Base-by-base conservation (phyloP, 2,329 filamentous ascomycete genomes). In the Rhinocladiella similis region DNA sequence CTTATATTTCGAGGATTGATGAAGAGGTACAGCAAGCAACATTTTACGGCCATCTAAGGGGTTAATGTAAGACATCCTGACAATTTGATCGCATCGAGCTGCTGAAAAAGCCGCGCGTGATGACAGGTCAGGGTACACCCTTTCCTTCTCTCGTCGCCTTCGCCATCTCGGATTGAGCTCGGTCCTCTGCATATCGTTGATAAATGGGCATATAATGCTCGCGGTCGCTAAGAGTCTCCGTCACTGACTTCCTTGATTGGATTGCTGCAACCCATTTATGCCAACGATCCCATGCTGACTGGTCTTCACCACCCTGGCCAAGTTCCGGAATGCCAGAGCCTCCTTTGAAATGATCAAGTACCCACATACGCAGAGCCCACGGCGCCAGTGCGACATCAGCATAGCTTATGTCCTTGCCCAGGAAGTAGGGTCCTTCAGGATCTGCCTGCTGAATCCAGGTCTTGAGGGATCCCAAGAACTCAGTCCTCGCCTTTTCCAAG, bases 261-360 rank as follows among this genome's bases (percentile, higher is more conserved):
- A 89, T 73, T 0, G 84, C 87, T 50, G 76, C 75, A 38, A 80
- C 71, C 87, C 87, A 93, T 53, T 68, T 76, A 63, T 79, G 75
- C 84, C 87, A 92, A 46, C 88, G 76, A 46, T 66, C 71, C 89
- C 87, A 91, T 2, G 80, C 67, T 36, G 70, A 69, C 48, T 83
- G 82, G 36, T 88, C 82, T 5, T 78, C 74, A 9, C 76, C 78
- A 2, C 75, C 77, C 51, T 77, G 39, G 0, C 79, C 79, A n/a
- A 75, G 67, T 50, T 59, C 71, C 2, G 80, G 80, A 46, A 84
- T 75, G 0, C 77, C 76, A 16, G 77, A 59, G 0, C 80, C 81
- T 1, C 76, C 77, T 67, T 92, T 92, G 68, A 88, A 92, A 62
- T 90, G 80, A 64, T 92, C 87, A 62, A 91, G 85, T 3, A 90